A percentile compares a stretch with the other conserved stretches of the same genome.
Evolutionary conservation across 345 rosid genomes (phyloP).

Genomic region (Boechera retrofracta): DNA sequence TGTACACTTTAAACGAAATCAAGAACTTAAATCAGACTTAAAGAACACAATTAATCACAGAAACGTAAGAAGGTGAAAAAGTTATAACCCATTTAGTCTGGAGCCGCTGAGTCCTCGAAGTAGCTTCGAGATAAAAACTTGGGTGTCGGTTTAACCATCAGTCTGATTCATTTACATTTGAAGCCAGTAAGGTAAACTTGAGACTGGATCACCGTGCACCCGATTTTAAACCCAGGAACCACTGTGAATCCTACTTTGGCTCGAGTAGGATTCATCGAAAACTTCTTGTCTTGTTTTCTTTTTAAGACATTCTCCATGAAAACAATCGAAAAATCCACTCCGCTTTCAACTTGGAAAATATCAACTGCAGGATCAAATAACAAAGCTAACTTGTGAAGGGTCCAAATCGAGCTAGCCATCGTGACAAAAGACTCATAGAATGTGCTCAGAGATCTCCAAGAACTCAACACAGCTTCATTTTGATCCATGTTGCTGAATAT

Average conservation of each 20-base stretch:
- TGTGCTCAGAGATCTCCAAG: constrained; percentile 77
- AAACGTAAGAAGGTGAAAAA: constrained; percentile 22
- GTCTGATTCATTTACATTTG: constrained; percentile 52
- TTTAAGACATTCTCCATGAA: constrained; percentile 84
- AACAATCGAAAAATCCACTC: constrained; percentile 73
- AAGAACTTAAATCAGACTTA: constrained; percentile 32
- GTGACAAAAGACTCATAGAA: constrained; percentile 80
- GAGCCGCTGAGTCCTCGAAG: constrained; percentile 15
- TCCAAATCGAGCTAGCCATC: constrained; percentile 90
- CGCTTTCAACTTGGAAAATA: constrained; percentile 85
- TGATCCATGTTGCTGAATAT: constrained; percentile 75
- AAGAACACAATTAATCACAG: constrained; percentile 42
- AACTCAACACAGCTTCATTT: constrained; percentile 71
- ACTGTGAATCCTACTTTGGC: constrained; percentile 87
- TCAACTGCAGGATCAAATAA: constrained; percentile 85
- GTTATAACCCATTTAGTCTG: constrained; percentile 16
- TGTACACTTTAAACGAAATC: constrained; percentile 35
- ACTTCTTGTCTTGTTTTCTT: constrained; percentile 37
- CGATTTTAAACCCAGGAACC: constrained; percentile 87
- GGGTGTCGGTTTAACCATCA: constrained; percentile 1
- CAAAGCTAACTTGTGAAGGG: constrained; percentile 78
- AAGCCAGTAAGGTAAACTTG: constrained; percentile 72
- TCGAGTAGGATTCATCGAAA: constrained; percentile 45
- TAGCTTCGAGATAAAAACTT: neutral
- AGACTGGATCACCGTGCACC: constrained; percentile 72